phyloP scores from a whole-genome alignment of 371 early-diverging fungal species.

The Mortierella sp. region DNA sequence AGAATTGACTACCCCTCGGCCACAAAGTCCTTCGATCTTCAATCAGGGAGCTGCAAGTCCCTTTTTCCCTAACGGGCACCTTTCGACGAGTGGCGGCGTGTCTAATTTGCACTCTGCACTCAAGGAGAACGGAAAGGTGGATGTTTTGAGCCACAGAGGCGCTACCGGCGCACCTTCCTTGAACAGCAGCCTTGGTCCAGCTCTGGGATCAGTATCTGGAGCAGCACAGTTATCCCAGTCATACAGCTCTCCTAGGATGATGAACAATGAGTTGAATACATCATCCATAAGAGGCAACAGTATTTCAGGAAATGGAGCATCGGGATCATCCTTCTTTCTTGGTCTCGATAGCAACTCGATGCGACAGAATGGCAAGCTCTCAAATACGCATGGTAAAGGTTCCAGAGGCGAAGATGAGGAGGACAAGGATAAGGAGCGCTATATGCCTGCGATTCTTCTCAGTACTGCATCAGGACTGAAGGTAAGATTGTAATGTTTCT shows the following conservation, averaged over 20 bases:
- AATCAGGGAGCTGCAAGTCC: conserved; percentile 21
- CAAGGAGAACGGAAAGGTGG: conserved; percentile 35
- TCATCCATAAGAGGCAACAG: conserved; percentile 15
- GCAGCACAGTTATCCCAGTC: conserved; percentile 12
- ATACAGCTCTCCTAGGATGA: conserved; percentile 21
- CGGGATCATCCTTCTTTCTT: conserved; percentile 24
- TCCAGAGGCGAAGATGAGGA: conserved; percentile 40
- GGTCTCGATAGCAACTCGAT: conserved; percentile 18
- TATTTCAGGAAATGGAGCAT: conserved; percentile 1
- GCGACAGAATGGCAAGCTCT: conserved; percentile 14
- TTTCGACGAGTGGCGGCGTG: conserved; percentile 13
- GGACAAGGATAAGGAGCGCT: conserved; percentile 50
- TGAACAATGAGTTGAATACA: conserved; percentile 19
- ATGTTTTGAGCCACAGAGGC: conserved; percentile 37
- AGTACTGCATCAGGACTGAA: conserved; percentile 19
- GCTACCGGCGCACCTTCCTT: conserved; percentile 9
- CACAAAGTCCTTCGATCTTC: conserved; percentile 36
- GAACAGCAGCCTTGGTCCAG: conserved; percentile 53
- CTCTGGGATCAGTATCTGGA: conserved; percentile 49
- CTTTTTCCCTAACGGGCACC: conserved; percentile 19
- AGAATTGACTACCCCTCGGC: conserved; percentile 24
- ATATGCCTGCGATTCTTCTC: conserved; percentile 39
- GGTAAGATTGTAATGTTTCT: conserved; percentile 9
- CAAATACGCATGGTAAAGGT: conserved; percentile 5
- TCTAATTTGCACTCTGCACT: conserved; percentile 27